Conservation (phyloP, 495 filamentous ascomycete species). For the Geopyxis carbonaria region DNA sequence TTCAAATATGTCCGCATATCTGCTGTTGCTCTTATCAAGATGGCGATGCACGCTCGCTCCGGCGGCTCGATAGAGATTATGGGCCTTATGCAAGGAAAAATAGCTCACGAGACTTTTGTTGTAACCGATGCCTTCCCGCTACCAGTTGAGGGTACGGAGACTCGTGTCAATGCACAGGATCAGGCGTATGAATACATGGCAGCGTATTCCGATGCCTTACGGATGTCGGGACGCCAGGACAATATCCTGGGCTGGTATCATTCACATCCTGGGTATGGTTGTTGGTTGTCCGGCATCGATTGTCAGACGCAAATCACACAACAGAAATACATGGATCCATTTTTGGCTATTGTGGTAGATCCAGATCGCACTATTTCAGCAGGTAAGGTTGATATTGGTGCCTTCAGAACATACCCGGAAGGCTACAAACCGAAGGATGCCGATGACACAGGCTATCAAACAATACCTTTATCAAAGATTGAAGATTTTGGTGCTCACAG, state of each 20-base stretch:
- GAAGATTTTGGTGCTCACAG: conserved; percentile 93
- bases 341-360: conserved; percentile 91
- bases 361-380: conserved; percentile 90
- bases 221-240: conserved; percentile 58
- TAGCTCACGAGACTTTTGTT: conserved; percentile 65
- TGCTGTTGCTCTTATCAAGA: conserved; percentile 86
- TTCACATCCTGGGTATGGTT: conserved; percentile 92
- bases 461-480: conserved; percentile 77
- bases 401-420: conserved; percentile 80
- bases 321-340: conserved; percentile 71
- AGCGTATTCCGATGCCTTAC: conserved; percentile 55
- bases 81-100: conserved; percentile 96
- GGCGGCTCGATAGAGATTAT: conserved; percentile 89
- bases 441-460: conserved; percentile 42
- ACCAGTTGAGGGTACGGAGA: conserved; percentile 95
- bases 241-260: conserved; percentile 98
- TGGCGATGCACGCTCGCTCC: conserved; percentile 96
- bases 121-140: conserved; percentile 89
- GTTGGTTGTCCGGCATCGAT: conserved; percentile 95
- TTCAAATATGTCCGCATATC: conserved; percentile 90
- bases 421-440: conserved; percentile 43
- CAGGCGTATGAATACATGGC: conserved; percentile 97
- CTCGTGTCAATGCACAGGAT: conserved; percentile 84
- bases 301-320: conserved; percentile 72
- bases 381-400: conserved; percentile 92